Evolutionary conservation across 1,284 basidiomycete species (phyloP).

Genomic region (Sporisorium iseilematis-ciliati): DNA sequence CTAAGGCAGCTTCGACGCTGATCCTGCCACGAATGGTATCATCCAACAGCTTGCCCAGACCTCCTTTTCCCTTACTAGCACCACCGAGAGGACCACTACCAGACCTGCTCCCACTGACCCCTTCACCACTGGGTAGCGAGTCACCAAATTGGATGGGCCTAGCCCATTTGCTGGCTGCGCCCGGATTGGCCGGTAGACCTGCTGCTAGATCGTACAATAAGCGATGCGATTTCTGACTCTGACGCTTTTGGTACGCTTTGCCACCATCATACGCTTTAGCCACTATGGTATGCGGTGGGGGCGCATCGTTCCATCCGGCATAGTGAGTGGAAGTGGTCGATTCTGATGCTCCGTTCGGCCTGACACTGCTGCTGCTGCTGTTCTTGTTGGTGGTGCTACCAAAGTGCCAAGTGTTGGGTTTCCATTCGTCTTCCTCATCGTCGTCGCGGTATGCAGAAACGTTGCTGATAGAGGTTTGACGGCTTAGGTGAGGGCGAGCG

Average conservation of each 20-base stretch:
- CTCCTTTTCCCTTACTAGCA: conserved; percentile 10
- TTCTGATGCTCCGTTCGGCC: not conserved
- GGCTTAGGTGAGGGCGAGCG: conserved; percentile 17
- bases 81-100: not conserved
- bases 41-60: conserved; percentile 47
- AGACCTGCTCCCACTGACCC: not conserved
- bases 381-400: conserved; percentile 19
- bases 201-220: conserved; percentile 62
- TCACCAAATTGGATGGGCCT: conserved; percentile 64
- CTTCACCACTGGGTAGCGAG: conserved; percentile 42
- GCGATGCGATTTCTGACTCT: conserved; percentile 45
- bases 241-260: conserved; percentile 29
- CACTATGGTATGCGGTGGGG: conserved; percentile 44
- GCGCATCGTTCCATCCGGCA: conserved; percentile 61
- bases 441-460: conserved; percentile 19
- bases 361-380: conserved; percentile 1
- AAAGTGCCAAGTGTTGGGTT: conserved; percentile 60
- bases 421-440: conserved; percentile 53
- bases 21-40: conserved; percentile 55
- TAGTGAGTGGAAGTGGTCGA: conserved; percentile 12
- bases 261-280: conserved; percentile 58
- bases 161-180: conserved; percentile 66
- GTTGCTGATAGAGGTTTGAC: conserved; percentile 19
- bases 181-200: conserved; percentile 61
- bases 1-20: conserved; percentile 53